Evolutionary conservation across 2,329 filamentous ascomycete species (phyloP).

Genomic region (Colletotrichum navitas): DNA sequence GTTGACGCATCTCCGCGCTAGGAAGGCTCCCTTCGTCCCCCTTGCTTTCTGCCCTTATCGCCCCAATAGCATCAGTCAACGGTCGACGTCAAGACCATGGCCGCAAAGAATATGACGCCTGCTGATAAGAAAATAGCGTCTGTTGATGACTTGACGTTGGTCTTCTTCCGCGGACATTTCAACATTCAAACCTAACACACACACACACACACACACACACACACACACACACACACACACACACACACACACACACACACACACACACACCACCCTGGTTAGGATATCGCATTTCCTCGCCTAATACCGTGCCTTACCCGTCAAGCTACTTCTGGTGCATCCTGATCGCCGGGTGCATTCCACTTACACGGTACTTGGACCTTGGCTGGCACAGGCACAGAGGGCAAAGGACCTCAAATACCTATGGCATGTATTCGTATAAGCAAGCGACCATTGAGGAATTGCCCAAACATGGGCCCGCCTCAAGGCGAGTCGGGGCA

Average conservation of each 20-base stretch:
- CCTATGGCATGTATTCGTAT: neutral
- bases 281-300: constrained; percentile 50
- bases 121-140: constrained; percentile 35
- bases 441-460: neutral
- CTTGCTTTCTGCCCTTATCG: constrained; percentile 37
- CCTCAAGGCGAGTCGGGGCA: neutral
- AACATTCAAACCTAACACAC: neutral
- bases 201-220: too few relatives aligned
- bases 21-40: neutral
- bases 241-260: too few relatives aligned
- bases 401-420: neutral
- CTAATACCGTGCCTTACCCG: constrained; percentile 20
- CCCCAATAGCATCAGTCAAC: constrained; percentile 35
- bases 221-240: too few relatives aligned
- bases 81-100: constrained; percentile 23
- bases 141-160: constrained; percentile 5
- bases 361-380: constrained; percentile 10
- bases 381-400: neutral
- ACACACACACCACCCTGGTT: too few relatives aligned
- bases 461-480: neutral
- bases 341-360: neutral
- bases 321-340: constrained; percentile 4
- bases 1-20: constrained; percentile 39
- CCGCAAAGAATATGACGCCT: constrained; percentile 27
- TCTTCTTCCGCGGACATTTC: constrained; percentile 32